Evolutionary conservation across 306 rosid species (phyloP).

Genomic region (Lathyrus oleraceus): DNA sequence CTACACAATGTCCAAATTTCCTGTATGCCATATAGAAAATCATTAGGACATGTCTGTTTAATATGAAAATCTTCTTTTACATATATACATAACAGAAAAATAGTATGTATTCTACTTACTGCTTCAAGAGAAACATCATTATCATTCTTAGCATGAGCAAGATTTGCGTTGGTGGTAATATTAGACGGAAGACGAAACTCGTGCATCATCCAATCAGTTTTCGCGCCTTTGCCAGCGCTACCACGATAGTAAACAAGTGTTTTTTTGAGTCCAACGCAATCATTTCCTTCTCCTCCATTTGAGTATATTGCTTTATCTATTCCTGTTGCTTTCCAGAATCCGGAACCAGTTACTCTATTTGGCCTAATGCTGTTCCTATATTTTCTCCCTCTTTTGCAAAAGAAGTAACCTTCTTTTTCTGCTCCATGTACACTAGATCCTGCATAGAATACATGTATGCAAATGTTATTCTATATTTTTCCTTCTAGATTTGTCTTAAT

Average conservation of each 20-base stretch:
- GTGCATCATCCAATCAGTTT: slow-evolving; percentile 99
- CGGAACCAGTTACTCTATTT: slow-evolving; percentile 80
- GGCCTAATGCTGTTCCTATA: slow-evolving; percentile 89
- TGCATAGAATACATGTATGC: neutral
- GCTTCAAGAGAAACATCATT: slow-evolving; percentile 39
- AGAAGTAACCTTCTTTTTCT: slow-evolving; percentile 80
- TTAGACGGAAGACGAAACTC: slow-evolving; percentile 83
- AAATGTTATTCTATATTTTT: neutral
- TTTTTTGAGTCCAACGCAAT: slow-evolving; percentile 84
- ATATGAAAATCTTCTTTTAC: too few species aligned
- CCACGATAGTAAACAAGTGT: slow-evolving; percentile 88
- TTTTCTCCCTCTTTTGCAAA: slow-evolving; percentile 88
- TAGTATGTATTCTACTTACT: neutral
- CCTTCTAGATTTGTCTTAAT: neutral
- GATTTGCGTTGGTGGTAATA: neutral
- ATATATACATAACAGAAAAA: too few species aligned
- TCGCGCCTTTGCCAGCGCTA: slow-evolving; percentile 87
- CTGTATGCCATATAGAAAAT: slow-evolving; percentile 42
- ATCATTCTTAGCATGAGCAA: neutral
- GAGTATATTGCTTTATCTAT: slow-evolving; percentile 53
- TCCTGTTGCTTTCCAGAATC: slow-evolving; percentile 97
- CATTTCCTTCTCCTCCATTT: slow-evolving; percentile 44
- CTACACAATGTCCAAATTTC: slow-evolving; percentile 95
- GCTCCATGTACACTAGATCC: slow-evolving; percentile 25
- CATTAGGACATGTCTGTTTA: neutral